Base-by-base conservation (phyloP, 2,329 filamentous ascomycete genomes). In the Arthrobotrys musiformis region DNA sequence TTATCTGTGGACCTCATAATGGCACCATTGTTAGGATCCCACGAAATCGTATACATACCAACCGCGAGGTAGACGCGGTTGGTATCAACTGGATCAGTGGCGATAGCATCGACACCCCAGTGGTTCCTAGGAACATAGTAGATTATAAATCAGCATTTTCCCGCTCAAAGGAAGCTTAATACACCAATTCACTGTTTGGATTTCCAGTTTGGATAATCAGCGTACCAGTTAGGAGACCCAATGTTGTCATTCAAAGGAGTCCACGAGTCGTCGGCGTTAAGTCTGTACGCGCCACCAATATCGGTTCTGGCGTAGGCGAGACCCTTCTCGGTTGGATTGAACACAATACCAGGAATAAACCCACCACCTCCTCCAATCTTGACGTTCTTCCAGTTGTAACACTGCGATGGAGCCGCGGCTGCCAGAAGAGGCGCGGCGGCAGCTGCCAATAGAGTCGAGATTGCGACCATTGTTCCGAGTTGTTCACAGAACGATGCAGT, bases 41-140 rank as follows among this genome's bases (percentile, higher is more conserved):
- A 89, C 78, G 83, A 83, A 80, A 87, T 89, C n/a, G 87, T 89
- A 81, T 89, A 89, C 84, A 87, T 85, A 69, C 88, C 87, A 0
- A 86, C 84, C 0, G 87, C 87, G 1, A 87, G 84, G 78, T 87
- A 89, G 0, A 89, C 83, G 62, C 86, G 85, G 70, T 85, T 83
- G 2, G 86, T 82, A 61, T 89, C 84, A 26, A 86, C 83, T 0
- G 88, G 86, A 73, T 89, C 88, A 0, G 88, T 83, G 1, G 87
- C 88, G 8, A 90, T 75, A 0, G 87, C 87, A 79, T 89, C 88
- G 11, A 88, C 82, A 4, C 88, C 88, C 87, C 88, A 89, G 68
- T 86, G 84, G 79, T 86, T 84, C 86, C 86, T 87, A 50, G 3
- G 1, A 6, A 19, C 28, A 22, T 13, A 56, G 7, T 17, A 7